Conservation (phyloP, 2,329 filamentous ascomycete genomes). For the Arthrobotrys pseudoclavata region DNA sequence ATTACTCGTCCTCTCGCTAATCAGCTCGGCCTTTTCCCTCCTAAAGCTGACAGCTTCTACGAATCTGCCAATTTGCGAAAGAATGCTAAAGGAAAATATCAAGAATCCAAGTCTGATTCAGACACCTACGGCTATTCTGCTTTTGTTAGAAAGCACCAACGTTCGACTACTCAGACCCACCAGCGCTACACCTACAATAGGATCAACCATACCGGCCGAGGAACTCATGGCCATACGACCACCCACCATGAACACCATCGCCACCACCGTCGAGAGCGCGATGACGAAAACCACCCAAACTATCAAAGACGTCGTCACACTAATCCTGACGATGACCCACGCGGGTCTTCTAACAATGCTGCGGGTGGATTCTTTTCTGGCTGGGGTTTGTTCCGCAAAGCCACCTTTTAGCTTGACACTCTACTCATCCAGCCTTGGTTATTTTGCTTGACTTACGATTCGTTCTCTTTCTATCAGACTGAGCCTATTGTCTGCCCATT, state of each 20-base stretch:
- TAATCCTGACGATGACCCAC: not conserved
- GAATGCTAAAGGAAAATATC: not conserved
- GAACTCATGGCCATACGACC: not conserved
- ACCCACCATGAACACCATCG: not conserved
- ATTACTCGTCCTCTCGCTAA: conserved; percentile 16
- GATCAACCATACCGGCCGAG: not conserved
- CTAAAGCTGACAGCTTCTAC: not conserved
- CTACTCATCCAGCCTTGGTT: not conserved
- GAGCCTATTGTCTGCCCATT: not conserved
- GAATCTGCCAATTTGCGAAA: not conserved
- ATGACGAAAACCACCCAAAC: not conserved
- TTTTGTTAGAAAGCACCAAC: not conserved
- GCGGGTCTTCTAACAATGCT: not conserved
- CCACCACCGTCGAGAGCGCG: not conserved
- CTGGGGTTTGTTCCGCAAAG: conserved; percentile 44
- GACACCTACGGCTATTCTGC: not conserved
- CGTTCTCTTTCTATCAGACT: not conserved
- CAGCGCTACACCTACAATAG: not conserved
- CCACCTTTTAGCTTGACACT: conserved; percentile 7
- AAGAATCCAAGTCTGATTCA: not conserved
- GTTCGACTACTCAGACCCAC: not conserved
- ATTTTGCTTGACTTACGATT: not conserved
- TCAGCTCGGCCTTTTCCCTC: not conserved
- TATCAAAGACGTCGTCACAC: not conserved
- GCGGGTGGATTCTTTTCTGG: conserved; percentile 9